These are phyloP conservation scores for Inga oerstediana DNA, from an alignment of 306 rosid genomes.

Conservation along the genomic window DNA sequence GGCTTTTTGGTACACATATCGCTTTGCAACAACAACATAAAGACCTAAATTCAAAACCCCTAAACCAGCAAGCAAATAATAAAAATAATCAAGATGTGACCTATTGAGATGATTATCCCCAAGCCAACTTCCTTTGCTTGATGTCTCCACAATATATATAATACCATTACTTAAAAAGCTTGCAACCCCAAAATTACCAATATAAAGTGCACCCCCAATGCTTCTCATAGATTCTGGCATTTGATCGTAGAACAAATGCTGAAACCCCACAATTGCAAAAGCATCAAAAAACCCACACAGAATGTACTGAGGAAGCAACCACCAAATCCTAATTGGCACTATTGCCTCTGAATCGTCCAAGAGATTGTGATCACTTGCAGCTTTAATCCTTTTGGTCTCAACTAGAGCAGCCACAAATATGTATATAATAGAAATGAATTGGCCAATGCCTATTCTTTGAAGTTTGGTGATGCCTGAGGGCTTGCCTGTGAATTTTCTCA, in stretches of 20 bases:
- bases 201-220: background rate
- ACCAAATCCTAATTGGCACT: slow-evolving; percentile 52
- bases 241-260: slow-evolving; percentile 51
- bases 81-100: slow-evolving; percentile 47
- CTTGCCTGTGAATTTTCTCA: slow-evolving; percentile 32
- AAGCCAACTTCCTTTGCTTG: slow-evolving; percentile 37
- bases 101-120: slow-evolving; percentile 44
- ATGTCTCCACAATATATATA: slow-evolving; percentile 26
- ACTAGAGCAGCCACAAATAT: slow-evolving; percentile 40
- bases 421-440: slow-evolving; percentile 34
- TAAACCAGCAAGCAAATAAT: slow-evolving; percentile 46
- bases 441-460: slow-evolving; percentile 51
- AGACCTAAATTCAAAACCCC: slow-evolving; percentile 38
- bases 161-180: background rate
- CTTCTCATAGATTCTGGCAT: slow-evolving; percentile 28
- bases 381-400: slow-evolving; percentile 38
- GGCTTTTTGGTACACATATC: slow-evolving; percentile 4
- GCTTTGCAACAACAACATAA: slow-evolving; percentile 37
- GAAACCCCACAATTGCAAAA: slow-evolving; percentile 37
- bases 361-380: slow-evolving; percentile 29
- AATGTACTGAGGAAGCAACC: slow-evolving; percentile 59
- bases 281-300: slow-evolving; percentile 36
- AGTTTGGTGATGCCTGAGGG: slow-evolving; percentile 45
- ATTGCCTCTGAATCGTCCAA: slow-evolving; percentile 34
- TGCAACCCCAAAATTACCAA: background rate